Evolutionary conservation across 495 filamentous ascomycete genomes (phyloP), one percentile per base, ranked within the genome.

Genomic region (Penicillium simplicissimum): DNA sequence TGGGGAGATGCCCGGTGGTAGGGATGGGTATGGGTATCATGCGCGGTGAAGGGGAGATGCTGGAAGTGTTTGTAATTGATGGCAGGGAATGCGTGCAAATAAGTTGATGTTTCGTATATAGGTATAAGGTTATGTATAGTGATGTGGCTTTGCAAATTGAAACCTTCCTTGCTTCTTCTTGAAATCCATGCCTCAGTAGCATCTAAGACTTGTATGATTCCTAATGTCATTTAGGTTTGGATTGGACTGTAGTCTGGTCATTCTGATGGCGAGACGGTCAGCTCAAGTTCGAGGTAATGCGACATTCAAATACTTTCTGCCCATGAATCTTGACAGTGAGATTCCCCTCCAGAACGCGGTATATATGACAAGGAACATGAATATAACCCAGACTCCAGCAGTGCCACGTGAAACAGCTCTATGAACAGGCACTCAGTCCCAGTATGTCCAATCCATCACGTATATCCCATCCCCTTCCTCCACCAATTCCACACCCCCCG

Each of bases 401-500:
- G 31, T 49, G 45, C 45, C 31, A 49, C 23, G 11, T 10, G n/a
- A 31, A 49, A 13, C 8, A 31, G 4, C 23, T 45, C 2, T 5
- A 43, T 31, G 28, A 31, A 6, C 14, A 48, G 25, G 43, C 40
- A n/a, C 37, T 14, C 14, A 40, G 37, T 8, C 36, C 15, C 4
- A 17, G 15, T 40, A 42, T 42, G 7, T 42, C n/a, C 19, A 14
- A 31, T 2, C 11, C 35, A 52, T 71, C 62, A 76, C 28, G 66
- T 56, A 67, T 79, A 83, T 25, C 80, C 81, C 81, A 84, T 83
- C 2, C 76, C 72, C 42, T 71, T 75, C 58, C 74, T 76, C 79
- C 80, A 84, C 80, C 80, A 84, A 5, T 72, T 61, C 74, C 74
- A 74, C 11, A 83, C 66, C 1, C 74, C 75, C 34, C 75, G 70